Base-by-base conservation (phyloP, 441 rosid genomes). In the Isatis lusitanica region DNA sequence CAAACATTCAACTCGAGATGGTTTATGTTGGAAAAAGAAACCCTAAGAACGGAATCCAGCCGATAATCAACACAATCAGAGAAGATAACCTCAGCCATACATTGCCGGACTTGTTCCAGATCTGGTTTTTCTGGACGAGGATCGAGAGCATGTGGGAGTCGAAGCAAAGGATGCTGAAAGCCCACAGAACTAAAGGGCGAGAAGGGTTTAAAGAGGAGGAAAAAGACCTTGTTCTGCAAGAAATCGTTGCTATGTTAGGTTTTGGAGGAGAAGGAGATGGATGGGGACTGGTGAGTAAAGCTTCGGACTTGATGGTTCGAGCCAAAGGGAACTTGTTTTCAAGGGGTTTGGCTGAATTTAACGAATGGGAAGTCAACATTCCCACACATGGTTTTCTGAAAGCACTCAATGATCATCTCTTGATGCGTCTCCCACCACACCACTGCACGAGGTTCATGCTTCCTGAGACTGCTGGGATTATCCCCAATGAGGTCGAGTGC, bases 81-180 rank as follows among this genome's bases (percentile, higher is more conserved):
- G 9, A 2, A 3, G 92, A 90, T 5, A 81, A 85, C 1, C 83
- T 90, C 26, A 86, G 96, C 79, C 69, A 86, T 53, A 68, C 58
- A 74, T 76, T 83, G 76, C 73, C 70, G 53, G 87, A 86, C 81
- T 36, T 83, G 46, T 68, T 83, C 39, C 74, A 68, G 66, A 66
- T 87, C 9, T 88, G 90, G 96, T 87, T 74, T 74, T 90, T 92
- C 82, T 92, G 97, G 97, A 79, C 80, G 7, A 80, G 96, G 78
- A 63, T 92, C 0, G 92, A 87, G 57, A 85, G 92, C 83, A 88
- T 90, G 90, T 85, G 88, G 90, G 76, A 81, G 76, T 92, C 96
- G 12, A 92, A 84, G 76, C 79, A 73, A 31, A 87, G 78, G 50
- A 74, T 74, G 78, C 75, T 78, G 4, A 78, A 78, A 57, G 52